These are phyloP conservation scores for Metarhizium guizhouense DNA, from an alignment of 2,329 filamentous ascomycete genomes.

Conservation along the genomic window DNA sequence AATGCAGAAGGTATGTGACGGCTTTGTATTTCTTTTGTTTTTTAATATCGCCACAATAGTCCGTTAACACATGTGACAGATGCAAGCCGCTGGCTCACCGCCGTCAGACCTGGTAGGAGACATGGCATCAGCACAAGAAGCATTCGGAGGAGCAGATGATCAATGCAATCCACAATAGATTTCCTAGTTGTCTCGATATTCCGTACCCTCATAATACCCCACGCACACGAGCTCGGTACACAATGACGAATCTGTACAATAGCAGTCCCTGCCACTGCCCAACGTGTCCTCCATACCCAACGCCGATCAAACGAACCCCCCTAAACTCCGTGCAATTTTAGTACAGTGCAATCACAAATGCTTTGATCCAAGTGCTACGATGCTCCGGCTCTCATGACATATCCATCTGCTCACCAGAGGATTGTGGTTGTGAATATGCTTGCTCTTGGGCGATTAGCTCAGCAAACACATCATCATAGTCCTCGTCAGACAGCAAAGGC, in stretches of 20 bases:
- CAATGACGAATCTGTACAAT: conserved; percentile 1
- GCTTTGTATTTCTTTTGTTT: neutral
- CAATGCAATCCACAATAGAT: conserved; percentile 52
- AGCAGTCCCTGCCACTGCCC: neutral
- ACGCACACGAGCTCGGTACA: conserved; percentile 7
- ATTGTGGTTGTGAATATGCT: conserved; percentile 7
- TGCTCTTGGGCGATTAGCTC: conserved; percentile 26
- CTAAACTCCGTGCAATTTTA: neutral
- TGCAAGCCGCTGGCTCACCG: conserved; percentile 91
- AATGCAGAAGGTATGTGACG: conserved; percentile 79
- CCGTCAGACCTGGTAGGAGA: conserved; percentile 87
- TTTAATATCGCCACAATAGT: neutral
- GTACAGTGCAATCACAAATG: neutral
- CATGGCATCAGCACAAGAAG: conserved; percentile 74
- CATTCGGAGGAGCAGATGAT: conserved; percentile 51
- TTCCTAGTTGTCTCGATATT: conserved; percentile 12
- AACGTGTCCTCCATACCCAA: neutral
- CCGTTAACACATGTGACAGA: conserved; percentile 42
- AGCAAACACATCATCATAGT: conserved; percentile 54
- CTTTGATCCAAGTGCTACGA: neutral
- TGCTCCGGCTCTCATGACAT: conserved; percentile 17
- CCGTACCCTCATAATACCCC: conserved; percentile 17
- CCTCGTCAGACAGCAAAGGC: conserved; percentile 40
- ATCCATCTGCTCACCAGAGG: conserved; percentile 35
- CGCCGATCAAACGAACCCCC: conserved; percentile 2